Conservation (phyloP, 495 filamentous ascomycete genomes). For the Xylaria grammica region DNA sequence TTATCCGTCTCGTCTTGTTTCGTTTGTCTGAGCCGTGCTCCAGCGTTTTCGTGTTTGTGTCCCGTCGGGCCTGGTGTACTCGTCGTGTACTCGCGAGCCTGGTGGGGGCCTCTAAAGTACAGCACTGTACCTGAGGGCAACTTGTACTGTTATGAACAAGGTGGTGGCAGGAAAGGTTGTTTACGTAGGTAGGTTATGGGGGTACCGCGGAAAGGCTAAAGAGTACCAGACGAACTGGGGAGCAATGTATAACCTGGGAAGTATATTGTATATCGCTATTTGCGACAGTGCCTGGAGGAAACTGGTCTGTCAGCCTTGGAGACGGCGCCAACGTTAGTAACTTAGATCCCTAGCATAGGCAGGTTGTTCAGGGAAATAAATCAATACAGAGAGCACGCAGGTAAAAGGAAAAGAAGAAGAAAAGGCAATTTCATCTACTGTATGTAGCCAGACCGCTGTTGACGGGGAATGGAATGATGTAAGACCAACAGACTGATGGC, state of each 20-base stretch:
- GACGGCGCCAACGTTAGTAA: constrained; percentile 15
- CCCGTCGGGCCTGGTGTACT: constrained; percentile 9
- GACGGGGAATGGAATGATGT: constrained; percentile 14
- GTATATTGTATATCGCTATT: constrained; percentile 12
- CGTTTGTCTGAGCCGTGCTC: constrained; percentile 17
- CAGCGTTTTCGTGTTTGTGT: constrained; percentile 10
- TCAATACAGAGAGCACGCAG: not conserved
- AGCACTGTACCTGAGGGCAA: not conserved
- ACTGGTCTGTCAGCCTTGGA: constrained; percentile 18
- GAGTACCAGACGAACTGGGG: constrained; percentile 20
- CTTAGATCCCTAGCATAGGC: not conserved
- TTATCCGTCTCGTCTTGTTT: not conserved
- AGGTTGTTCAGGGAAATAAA: not conserved
- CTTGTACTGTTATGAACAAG: constrained; percentile 11
- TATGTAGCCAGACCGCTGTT: not conserved
- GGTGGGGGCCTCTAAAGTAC: constrained; percentile 3
- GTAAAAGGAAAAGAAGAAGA: not conserved
- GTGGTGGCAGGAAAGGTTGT: constrained; percentile 9
- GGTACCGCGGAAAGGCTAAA: constrained; percentile 11
- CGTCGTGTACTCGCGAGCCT: constrained; percentile 13
- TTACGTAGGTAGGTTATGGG: constrained; percentile 1
- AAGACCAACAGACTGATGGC: constrained; percentile 8
- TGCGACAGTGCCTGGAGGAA: constrained; percentile 7
- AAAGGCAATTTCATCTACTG: not conserved
- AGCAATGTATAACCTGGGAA: too few relatives aligned